These are phyloP conservation scores for Ceratobasidium sp. DNA, from an alignment of 1,284 basidiomycete species.

Conservation along the genomic window DNA sequence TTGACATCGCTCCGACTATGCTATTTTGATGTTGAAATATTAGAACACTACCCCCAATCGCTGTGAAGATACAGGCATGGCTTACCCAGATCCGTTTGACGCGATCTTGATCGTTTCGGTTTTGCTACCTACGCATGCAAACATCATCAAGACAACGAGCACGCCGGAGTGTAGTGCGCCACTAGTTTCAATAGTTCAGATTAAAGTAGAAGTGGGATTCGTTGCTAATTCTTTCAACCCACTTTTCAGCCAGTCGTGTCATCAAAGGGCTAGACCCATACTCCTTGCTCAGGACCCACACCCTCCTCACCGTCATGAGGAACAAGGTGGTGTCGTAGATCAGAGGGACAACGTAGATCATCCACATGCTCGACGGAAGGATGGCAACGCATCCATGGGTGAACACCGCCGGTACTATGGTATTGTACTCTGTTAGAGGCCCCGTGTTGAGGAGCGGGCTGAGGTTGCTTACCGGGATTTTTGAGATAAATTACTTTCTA, in stretches of 20 bases:
- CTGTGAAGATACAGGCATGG: not conserved
- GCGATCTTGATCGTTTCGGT: not conserved
- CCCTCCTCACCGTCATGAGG: not conserved
- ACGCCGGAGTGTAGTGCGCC: not conserved
- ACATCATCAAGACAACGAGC: not conserved
- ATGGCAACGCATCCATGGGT: constrained; percentile 14
- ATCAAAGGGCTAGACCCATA: constrained; percentile 6
- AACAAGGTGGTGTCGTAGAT: constrained; percentile 12
- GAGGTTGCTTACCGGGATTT: not conserved
- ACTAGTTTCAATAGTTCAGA: no score
- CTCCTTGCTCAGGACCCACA: constrained; percentile 6
- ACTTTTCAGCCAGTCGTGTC: constrained; percentile 14
- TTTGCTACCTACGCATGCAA: constrained; percentile 1
- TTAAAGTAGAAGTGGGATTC: no score
- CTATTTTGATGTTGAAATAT: not conserved
- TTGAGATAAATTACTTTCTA: not conserved
- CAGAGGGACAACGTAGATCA: constrained; percentile 7
- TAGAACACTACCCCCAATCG: not conserved
- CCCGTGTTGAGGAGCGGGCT: not conserved
- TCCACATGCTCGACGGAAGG: constrained; percentile 12
- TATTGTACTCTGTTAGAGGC: not conserved
- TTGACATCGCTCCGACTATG: not conserved
- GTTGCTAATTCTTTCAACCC: no score
- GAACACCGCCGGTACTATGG: constrained; percentile 6
- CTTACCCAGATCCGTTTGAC: constrained; percentile 27